These are phyloP conservation scores for Termitomyces sp. DNA, from an alignment of 768 basidiomycete species.

Conservation along the genomic window DNA sequence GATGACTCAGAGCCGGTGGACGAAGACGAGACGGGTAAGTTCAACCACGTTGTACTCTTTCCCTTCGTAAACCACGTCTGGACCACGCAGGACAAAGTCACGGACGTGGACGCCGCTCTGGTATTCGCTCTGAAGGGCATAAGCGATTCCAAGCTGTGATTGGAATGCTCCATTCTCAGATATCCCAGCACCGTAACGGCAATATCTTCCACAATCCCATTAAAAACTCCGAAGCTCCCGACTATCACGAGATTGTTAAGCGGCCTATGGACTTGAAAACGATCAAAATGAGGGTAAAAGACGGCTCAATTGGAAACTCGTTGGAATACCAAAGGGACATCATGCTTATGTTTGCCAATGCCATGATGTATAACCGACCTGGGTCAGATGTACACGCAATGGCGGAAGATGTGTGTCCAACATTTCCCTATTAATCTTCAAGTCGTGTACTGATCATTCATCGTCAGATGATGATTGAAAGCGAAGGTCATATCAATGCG, in stretches of 20 bases:
- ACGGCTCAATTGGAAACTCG: constrained; percentile 74
- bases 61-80: not conserved
- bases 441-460: not conserved
- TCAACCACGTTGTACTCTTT: not conserved
- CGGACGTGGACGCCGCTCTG: constrained; percentile 23
- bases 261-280: constrained; percentile 96
- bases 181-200: constrained; percentile 81
- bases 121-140: constrained; percentile 39
- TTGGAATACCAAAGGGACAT: constrained; percentile 89
- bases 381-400: constrained; percentile 82
- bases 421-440: not conserved
- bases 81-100: constrained; percentile 23
- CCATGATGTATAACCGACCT: constrained; percentile 94
- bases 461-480: constrained; percentile 69
- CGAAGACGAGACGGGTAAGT: constrained; percentile 54
- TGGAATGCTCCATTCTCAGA: constrained; percentile 72
- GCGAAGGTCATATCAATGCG: constrained; percentile 57
- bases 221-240: constrained; percentile 81
- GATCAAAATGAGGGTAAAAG: constrained; percentile 80
- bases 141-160: constrained; percentile 82
- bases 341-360: constrained; percentile 92
- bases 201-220: constrained; percentile 91
- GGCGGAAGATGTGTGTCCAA: constrained; percentile 79
- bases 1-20: constrained; percentile 65
- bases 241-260: constrained; percentile 88